A percentile compares a stretch with the other conserved stretches of the same genome.
Evolutionary conservation across 1,139 yeast genomes (phyloP).

Genomic region (Magnusiomyces tetraspermus): DNA sequence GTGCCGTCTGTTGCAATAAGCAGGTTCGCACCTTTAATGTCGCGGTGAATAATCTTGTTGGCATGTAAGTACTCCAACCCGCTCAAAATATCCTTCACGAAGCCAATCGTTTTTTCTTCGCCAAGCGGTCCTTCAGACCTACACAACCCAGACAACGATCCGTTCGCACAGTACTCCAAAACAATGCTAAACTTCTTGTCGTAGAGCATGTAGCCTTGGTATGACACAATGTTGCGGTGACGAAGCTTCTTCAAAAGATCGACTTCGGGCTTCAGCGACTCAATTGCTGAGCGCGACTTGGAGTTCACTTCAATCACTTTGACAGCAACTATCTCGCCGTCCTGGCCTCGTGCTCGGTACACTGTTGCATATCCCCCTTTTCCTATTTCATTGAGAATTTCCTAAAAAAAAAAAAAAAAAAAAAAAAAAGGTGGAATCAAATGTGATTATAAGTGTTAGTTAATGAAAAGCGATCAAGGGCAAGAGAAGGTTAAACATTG

Average conservation of each 20-base stretch:
- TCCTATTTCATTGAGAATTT: conserved; percentile 40
- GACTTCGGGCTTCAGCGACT: conserved; percentile 82
- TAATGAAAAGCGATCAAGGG: no score
- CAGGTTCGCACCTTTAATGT: conserved; percentile 88
- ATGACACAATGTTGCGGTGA: conserved; percentile 88
- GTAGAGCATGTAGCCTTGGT: conserved; percentile 70
- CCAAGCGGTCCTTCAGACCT: conserved; percentile 85
- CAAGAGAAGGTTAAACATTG: no score
- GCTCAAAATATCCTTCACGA: conserved; percentile 71
- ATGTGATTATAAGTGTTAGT: no score
- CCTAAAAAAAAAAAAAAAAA: neutral
- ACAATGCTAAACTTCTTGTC: conserved; percentile 67
- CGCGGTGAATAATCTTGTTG: conserved; percentile 79
- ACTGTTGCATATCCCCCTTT: conserved; percentile 76
- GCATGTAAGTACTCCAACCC: conserved; percentile 77
- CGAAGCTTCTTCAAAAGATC: conserved; percentile 63
- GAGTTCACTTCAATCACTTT: conserved; percentile 64
- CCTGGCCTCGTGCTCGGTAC: conserved; percentile 56
- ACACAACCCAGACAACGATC: conserved; percentile 81
- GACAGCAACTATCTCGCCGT: conserved; percentile 94
- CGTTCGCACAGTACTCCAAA: conserved; percentile 93
- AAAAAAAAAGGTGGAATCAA: no score
- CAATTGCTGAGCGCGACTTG: conserved; percentile 46
- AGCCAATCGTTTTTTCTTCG: conserved; percentile 75
- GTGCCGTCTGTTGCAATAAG: conserved; percentile 84